Conservation (phyloP, 2,329 filamentous ascomycete species). For the Talaromyces albobiverticillius region DNA sequence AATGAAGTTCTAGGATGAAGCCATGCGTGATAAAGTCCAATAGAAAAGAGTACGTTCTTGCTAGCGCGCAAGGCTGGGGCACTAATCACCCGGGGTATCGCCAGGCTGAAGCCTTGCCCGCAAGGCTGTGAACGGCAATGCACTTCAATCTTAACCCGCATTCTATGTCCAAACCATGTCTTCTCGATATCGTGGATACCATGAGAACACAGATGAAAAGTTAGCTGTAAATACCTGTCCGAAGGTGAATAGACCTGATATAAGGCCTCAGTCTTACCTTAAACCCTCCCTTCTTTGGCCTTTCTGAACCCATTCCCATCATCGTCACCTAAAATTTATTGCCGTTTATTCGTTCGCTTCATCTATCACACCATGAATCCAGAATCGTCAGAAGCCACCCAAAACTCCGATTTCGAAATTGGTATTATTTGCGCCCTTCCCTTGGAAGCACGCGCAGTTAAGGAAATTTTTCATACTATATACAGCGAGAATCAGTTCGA, state of each 20-base stretch:
- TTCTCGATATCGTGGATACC: too few relatives aligned
- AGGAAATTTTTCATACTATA: not conserved
- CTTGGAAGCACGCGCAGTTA: not conserved
- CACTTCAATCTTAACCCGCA: not conserved
- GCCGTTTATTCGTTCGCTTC: not conserved
- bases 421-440: conserved; percentile 3
- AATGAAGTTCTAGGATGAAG: too few relatives aligned
- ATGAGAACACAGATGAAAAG: not conserved
- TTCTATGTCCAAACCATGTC: too few relatives aligned
- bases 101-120: not conserved
- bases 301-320: not conserved
- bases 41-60: not conserved
- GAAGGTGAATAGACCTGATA: not conserved
- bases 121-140: not conserved
- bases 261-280: not conserved
- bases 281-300: too few relatives aligned
- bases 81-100: not conserved
- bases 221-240: not conserved
- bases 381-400: not conserved
- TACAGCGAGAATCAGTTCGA: not conserved
- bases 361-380: not conserved
- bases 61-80: not conserved
- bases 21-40: too few relatives aligned
- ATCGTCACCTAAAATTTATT: not conserved
- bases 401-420: conserved; percentile 2